These are phyloP conservation scores for Paramecium primaurelia DNA, from an alignment of 73 alveolate genomes.

Conservation along the genomic window DNA sequence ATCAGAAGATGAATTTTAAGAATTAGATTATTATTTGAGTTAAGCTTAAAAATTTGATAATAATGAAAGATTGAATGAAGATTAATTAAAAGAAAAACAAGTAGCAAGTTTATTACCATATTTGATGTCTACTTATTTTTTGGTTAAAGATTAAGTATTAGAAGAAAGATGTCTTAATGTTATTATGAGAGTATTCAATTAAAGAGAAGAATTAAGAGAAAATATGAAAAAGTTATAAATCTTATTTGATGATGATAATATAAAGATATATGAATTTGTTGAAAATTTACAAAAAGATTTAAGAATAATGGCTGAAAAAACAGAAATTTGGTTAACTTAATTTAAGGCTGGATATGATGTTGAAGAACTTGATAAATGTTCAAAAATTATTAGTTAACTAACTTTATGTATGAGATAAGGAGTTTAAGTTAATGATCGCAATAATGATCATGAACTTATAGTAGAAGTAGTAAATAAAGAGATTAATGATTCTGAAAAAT, in stretches of 20 bases:
- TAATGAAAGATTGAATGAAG: neutral
- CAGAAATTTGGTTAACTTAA: slow-evolving; percentile 57
- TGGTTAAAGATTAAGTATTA: slow-evolving; percentile 39
- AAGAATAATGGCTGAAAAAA: neutral
- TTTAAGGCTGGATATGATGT: neutral
- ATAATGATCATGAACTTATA: neutral
- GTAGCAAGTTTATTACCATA: slow-evolving; percentile 45
- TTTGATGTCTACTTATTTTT: neutral
- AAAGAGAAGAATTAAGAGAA: slow-evolving; percentile 54
- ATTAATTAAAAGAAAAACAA: neutral
- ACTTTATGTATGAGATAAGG: slow-evolving; percentile 27
- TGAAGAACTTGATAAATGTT: neutral
- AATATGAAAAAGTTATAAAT: slow-evolving; percentile 38
- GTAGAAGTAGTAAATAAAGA: neutral
- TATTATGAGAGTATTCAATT: slow-evolving; percentile 47
- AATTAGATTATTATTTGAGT: neutral
- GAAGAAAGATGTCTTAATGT: slow-evolving; percentile 55
- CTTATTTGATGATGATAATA: slow-evolving; percentile 49
- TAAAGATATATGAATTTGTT: neutral
- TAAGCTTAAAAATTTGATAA: neutral
- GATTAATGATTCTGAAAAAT: slow-evolving; percentile 27
- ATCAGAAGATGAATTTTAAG: neutral
- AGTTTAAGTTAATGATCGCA: neutral
- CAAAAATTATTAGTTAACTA: neutral
- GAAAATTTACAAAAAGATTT: slow-evolving; percentile 1